Percentiles rank a stretch among this genome's conserved stretches.
phyloP scores from a whole-genome alignment of 352 stramenopile species.

The Pythium aphanidermatum region DNA sequence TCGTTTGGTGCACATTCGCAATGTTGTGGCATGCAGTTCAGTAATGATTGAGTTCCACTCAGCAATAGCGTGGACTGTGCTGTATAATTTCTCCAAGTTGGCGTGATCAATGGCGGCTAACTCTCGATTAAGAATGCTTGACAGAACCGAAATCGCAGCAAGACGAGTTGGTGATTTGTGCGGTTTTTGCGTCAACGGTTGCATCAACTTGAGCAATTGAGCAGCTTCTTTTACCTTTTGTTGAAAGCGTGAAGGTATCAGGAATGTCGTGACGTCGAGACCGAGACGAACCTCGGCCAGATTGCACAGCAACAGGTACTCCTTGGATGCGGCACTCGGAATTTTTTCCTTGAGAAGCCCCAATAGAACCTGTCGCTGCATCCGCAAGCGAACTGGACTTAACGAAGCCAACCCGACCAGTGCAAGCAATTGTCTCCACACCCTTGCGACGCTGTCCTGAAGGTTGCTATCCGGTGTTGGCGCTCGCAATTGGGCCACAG shows the following conservation, averaged over 20 bases:
- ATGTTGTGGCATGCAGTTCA: conserved; percentile 44
- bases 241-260: conserved; percentile 1
- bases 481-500: neutral
- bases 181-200: conserved; percentile 45
- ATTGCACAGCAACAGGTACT: conserved; percentile 38
- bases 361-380: conserved; percentile 38
- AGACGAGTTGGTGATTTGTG: conserved; percentile 38
- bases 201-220: conserved; percentile 35
- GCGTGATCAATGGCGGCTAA: conserved; percentile 21
- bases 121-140: conserved; percentile 35
- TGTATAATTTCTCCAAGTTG: conserved; percentile 17
- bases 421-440: conserved; percentile 27
- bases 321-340: conserved; percentile 1
- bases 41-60: conserved; percentile 62
- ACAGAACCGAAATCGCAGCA: conserved; percentile 31
- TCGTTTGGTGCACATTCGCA: conserved; percentile 45
- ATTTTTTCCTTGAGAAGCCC: conserved; percentile 6
- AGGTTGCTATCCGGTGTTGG: conserved; percentile 11
- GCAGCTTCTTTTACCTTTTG: conserved; percentile 33
- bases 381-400: conserved; percentile 12
- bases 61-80: conserved; percentile 19
- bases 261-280: conserved; percentile 15
- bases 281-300: conserved; percentile 34
- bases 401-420: conserved; percentile 20
- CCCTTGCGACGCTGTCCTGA: conserved; percentile 8